Conservation (phyloP, 768 basidiomycete genomes). For the Auricularia heimuer region DNA sequence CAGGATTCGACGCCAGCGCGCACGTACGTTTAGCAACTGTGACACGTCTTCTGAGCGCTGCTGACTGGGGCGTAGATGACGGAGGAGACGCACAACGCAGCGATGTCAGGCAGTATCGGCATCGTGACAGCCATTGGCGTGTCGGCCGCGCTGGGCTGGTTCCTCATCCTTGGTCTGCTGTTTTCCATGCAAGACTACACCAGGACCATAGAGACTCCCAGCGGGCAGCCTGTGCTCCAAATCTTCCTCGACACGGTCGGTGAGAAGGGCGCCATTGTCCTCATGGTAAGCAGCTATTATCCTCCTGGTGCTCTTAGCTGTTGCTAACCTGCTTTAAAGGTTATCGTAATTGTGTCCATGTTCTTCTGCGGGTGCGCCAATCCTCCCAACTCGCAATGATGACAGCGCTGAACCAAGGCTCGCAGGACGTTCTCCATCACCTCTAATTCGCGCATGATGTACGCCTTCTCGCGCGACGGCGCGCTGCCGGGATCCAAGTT, state of each 20-base stretch:
- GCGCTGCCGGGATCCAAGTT: conserved; percentile 59
- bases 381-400: neutral
- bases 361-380: conserved; percentile 54
- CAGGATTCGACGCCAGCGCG: conserved; percentile 67
- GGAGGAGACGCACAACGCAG: conserved; percentile 63
- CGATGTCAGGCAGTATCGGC: conserved; percentile 55
- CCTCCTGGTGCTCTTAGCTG: neutral
- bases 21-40: conserved; percentile 33
- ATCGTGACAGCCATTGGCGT: conserved; percentile 65
- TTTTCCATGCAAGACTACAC: conserved; percentile 71
- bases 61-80: conserved; percentile 41
- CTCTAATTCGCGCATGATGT: conserved; percentile 77
- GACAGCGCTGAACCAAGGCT: too few species aligned
- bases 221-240: conserved; percentile 66
- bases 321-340: conserved; percentile 20
- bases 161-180: conserved; percentile 58
- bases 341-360: conserved; percentile 63
- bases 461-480: conserved; percentile 67
- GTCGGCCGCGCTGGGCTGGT: conserved; percentile 65
- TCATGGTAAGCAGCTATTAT: conserved; percentile 43
- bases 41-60: neutral
- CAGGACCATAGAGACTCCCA: conserved; percentile 38
- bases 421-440: conserved; percentile 65
- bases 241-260: conserved; percentile 74
- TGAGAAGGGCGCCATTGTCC: conserved; percentile 58